phyloP scores from a whole-genome alignment of 257 asterid genomes.

The Solanum bulbocastanum region DNA sequence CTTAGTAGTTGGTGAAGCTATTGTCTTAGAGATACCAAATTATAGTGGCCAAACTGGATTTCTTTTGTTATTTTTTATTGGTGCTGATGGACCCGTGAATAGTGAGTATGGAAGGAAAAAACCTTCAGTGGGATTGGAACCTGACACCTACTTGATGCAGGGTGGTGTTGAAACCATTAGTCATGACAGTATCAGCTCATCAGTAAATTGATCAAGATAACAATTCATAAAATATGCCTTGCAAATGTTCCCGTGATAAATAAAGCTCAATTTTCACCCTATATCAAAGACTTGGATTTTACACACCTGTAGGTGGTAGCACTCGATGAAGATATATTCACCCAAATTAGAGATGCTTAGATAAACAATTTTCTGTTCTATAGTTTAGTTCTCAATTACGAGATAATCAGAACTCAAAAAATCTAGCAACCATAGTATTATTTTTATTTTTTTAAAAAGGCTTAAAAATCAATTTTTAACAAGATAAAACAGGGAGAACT shows the following conservation, averaged over 20 bases:
- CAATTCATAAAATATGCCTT: background rate
- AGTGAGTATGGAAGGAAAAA: background rate
- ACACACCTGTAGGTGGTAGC: background rate
- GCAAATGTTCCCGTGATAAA: background rate
- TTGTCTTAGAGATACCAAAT: background rate
- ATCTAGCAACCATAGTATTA: background rate
- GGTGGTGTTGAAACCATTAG: background rate
- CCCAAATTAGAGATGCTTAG: background rate
- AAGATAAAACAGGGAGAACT: background rate
- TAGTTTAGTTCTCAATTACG: background rate
- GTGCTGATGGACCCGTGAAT: background rate
- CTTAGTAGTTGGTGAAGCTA: background rate
- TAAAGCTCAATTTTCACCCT: background rate
- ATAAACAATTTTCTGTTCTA: background rate
- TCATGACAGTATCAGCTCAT: background rate
- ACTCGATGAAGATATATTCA: background rate
- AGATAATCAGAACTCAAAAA: background rate
- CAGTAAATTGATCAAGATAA: background rate
- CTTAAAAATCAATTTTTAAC: background rate
- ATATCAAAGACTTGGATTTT: background rate
- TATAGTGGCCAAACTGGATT: background rate
- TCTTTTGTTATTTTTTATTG: background rate
- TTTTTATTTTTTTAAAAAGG: background rate
- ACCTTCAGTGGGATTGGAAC: background rate
- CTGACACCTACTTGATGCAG: background rate